A percentile compares a stretch with the other conserved stretches of the same genome.
Evolutionary conservation across 106 monocot species (phyloP).

Genomic region (Dendrobium nobile): DNA sequence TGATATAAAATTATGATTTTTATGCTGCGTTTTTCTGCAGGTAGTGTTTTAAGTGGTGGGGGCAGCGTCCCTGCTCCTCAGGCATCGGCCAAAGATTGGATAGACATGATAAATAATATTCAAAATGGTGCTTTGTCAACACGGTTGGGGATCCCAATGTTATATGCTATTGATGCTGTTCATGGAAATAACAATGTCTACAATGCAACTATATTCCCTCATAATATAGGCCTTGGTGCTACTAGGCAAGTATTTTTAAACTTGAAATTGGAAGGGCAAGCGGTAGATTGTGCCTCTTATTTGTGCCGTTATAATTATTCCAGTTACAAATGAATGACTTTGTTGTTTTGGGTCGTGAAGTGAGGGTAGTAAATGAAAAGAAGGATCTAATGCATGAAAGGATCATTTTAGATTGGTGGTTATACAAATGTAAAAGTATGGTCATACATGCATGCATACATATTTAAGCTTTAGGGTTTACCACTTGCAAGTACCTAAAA

Average conservation of each 20-base stretch:
- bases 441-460: no score
- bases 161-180: slow-evolving; percentile 78
- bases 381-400: no score
- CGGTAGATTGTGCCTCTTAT: neutral
- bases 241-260: slow-evolving; percentile 33
- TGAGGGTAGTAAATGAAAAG: no score
- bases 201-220: slow-evolving; percentile 68
- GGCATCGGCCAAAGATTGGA: slow-evolving; percentile 40
- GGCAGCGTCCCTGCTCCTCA: slow-evolving; percentile 53
- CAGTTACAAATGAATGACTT: no score
- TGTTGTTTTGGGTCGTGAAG: no score
- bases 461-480: no score
- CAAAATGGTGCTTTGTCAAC: slow-evolving; percentile 48
- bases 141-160: slow-evolving; percentile 64
- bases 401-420: no score
- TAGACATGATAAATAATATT: slow-evolving; percentile 44
- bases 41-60: slow-evolving; percentile 63
- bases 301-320: no score
- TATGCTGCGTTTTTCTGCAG: slow-evolving; percentile 20
- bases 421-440: no score
- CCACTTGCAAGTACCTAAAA: no score
- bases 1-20: neutral
- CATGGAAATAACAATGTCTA: slow-evolving; percentile 75
- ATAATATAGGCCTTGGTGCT: slow-evolving; percentile 64
- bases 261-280: neutral